Evolutionary conservation across 208 protist species (phyloP).

Genomic region (Pavlovales sp.): DNA sequence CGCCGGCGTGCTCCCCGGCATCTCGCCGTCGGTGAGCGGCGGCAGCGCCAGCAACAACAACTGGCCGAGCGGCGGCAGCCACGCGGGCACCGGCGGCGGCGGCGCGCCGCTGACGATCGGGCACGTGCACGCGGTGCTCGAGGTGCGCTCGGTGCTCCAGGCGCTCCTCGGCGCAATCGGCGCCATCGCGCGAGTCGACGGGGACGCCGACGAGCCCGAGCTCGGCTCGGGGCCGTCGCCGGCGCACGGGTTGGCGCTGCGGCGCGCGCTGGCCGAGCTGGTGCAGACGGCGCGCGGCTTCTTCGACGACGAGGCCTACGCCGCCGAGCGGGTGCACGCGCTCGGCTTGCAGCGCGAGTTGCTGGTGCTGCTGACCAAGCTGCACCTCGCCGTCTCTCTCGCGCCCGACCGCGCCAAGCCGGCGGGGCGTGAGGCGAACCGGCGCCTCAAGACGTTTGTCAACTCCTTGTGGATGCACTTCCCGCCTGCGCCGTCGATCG

Average conservation of each 20-base stretch:
- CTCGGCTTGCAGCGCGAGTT: background rate
- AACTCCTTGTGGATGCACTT: slow-evolving; percentile 51
- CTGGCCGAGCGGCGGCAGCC: too few species aligned
- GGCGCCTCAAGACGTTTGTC: slow-evolving; percentile 38
- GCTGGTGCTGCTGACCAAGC: background rate
- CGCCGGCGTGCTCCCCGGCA: too few species aligned
- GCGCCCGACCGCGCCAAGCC: background rate
- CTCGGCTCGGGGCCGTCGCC: too few species aligned
- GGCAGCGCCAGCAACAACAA: too few species aligned
- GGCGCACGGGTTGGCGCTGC: background rate
- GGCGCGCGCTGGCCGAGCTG: background rate
- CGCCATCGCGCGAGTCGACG: background rate
- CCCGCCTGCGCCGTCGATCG: slow-evolving; percentile 22
- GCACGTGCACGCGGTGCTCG: background rate
- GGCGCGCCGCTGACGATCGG: background rate
- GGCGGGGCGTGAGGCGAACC: background rate
- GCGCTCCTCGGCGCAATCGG: background rate
- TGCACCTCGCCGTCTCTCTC: background rate
- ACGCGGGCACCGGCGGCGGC: too few species aligned
- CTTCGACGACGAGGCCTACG: slow-evolving; percentile 31
- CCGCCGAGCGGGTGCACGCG: background rate
- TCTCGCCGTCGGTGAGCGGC: too few species aligned
- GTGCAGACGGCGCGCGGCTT: background rate
- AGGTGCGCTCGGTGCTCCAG: background rate
- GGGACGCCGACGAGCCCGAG: too few species aligned